Evolutionary conservation across 75 land plant genomes (phyloP), one percentile per base, ranked within the genome.

Genomic region (Chamaecyparis obtusa): DNA sequence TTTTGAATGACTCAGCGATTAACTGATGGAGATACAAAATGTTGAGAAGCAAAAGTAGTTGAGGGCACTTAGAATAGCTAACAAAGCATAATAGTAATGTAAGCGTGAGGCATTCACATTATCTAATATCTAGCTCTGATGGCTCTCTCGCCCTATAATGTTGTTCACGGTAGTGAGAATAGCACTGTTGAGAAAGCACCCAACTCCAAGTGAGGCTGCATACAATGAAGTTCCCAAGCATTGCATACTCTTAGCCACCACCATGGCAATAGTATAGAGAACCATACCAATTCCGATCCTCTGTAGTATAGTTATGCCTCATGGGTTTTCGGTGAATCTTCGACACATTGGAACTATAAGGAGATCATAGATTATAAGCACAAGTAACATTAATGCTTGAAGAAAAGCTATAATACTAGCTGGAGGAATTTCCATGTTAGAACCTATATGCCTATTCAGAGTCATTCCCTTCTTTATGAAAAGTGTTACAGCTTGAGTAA

Each of bases 21-120:
- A n/a, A n/a, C n/a, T n/a, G n/a, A n/a, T n/a, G n/a, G n/a, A n/a
- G n/a, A n/a, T n/a, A n/a, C n/a, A n/a, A n/a, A n/a, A n/a, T n/a
- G n/a, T n/a, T n/a, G n/a, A 37, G 54, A 92, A 96, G 60, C 87
- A 87, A 16, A 54, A 88, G 69, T 93, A 51, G 64, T 94, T 94
- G 10, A 95, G 14, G 0, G 80, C 30, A 27, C 90, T 90, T 10
- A 95, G 72, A 8, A 85, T 86, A 64, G 90, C 85, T 41, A 96
- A 90, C 41, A 96, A 88, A 72, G 91, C 92, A 75, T 95, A 96
- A 84, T 93, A 95, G 90, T 92, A 92, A 74, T 96, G 94, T 80
- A 96, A 87, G 94, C 92, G 60, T 91, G 56, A 91, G 51, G 51
- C 51, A 49, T 49, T 49, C 51, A 49, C 10, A 9, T 49, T 49